Base-by-base conservation (phyloP, 2,329 filamentous ascomycete species). In the Penicillium vulpinum region DNA sequence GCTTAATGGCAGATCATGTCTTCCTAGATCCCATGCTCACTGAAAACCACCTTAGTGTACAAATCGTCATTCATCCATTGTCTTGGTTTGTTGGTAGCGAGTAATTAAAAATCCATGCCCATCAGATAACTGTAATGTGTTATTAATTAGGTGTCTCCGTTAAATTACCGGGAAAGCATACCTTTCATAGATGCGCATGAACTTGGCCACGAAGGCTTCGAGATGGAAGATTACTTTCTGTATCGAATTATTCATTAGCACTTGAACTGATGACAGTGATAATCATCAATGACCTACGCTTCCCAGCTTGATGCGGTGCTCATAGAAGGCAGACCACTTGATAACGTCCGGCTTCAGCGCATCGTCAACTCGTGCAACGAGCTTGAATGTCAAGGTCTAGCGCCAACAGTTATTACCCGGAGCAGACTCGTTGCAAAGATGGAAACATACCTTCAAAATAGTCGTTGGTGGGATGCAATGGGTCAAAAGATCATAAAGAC, bases 181-280 rank as follows among this genome's bases (percentile, higher is more conserved):
- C 86, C 92, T 93, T 80, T 99, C 94, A 62, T 93, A 85, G 65
- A 97, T 86, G 66, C 93, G 86, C 93, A 99, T 97, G 73, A 97
- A 96, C 79, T 97, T 97, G 56, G 93, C 93, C 57, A 99, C 94
- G 76, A 99, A 99, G 4, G 94, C 94, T 77, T 99, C 95, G 4
- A 99, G 80, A 71, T 99, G 95, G 76, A 99, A 99, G 61, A 99
- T 97, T 57, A 96, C 90, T 82, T 99, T 99, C 75, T 81, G 57
- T 56, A 62, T 16, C 33, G 22, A 10, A 13, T 46, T 22, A 0
- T 11, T 26, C 13, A 49, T 61, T 40, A 70, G 53, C 35, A 39
- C 16, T 13, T 31, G 16, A 8, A 33, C 29, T 4, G 5, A 4
- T 13, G 3, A 16, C 16, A 8, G 24, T 9, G 5, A 8, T 15